A percentile compares a stretch with the other conserved stretches of the same genome.
These are phyloP conservation scores for Turritis glabra DNA, from an alignment of 345 rosid genomes.

Conservation along the genomic window DNA sequence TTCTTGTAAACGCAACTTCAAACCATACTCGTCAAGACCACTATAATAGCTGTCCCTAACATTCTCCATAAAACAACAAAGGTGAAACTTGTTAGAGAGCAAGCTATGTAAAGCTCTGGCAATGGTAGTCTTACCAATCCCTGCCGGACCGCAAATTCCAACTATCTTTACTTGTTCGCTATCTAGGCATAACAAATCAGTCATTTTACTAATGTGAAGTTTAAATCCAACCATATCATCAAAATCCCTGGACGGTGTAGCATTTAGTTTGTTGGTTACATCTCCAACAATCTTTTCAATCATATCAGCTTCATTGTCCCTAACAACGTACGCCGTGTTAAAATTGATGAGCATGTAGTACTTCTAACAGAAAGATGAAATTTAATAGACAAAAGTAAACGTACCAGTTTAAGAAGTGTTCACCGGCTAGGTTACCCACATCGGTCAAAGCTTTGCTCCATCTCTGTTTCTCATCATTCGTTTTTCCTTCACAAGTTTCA, in stretches of 20 bases:
- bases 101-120: not conserved
- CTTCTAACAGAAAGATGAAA: too few species aligned
- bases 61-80: constrained; percentile 11
- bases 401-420: too few species aligned
- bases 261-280: not conserved
- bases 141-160: not conserved
- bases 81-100: not conserved
- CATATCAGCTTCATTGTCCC: not conserved
- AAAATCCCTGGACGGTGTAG: not conserved
- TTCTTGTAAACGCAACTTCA: not conserved
- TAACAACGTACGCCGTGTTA: not conserved
- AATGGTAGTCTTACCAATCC: constrained; percentile 18
- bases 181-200: too few species aligned
- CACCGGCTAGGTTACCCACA: too few species aligned
- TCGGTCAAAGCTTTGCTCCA: too few species aligned
- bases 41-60: not conserved
- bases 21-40: not conserved
- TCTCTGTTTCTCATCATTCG: too few species aligned
- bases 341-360: too few species aligned
- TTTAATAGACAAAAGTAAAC: too few species aligned
- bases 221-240: not conserved
- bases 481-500: too few species aligned
- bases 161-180: not conserved
- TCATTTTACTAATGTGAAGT: not conserved
- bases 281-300: not conserved